These are phyloP conservation scores for Didymella lethalis DNA, from an alignment of 2,329 filamentous ascomycete genomes.

Conservation along the genomic window DNA sequence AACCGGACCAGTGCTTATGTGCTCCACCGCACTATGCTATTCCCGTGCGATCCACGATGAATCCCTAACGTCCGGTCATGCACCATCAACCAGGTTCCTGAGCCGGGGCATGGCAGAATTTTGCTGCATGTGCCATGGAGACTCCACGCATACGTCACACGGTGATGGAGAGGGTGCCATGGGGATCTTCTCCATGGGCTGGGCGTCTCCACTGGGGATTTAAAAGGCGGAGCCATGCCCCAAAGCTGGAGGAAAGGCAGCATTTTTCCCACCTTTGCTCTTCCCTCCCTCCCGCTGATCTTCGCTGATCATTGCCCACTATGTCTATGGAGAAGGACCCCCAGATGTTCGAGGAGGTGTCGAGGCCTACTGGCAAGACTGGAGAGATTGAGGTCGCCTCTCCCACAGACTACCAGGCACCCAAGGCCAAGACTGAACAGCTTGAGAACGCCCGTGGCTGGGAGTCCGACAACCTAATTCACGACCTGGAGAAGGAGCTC, in stretches of 20 bases:
- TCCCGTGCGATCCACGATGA: conserved; percentile 23
- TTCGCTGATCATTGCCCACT: conserved; percentile 27
- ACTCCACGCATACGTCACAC: conserved; percentile 22
- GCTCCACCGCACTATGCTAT: conserved; percentile 29
- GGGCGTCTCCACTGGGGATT: conserved; percentile 34
- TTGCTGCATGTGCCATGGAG: conserved; percentile 26
- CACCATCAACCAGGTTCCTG: conserved; percentile 24
- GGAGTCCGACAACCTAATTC: conserved; percentile 56
- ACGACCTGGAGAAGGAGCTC: conserved; percentile 52
- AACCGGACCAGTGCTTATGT: conserved; percentile 33
- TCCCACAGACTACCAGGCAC: conserved; percentile 32
- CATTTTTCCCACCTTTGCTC: conserved; percentile 20
- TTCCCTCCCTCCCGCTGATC: conserved; percentile 15
- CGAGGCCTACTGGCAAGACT: conserved; percentile 20
- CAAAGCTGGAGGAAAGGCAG: conserved; percentile 17
- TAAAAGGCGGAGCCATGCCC: conserved; percentile 34
- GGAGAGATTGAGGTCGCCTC: conserved; percentile 37
- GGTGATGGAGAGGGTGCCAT: conserved; percentile 26
- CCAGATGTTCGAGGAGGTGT: conserved; percentile 27
- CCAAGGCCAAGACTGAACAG: conserved; percentile 44
- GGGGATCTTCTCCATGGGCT: conserved; percentile 39
- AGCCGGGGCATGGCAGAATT: conserved; percentile 28
- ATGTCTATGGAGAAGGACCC: conserved; percentile 44
- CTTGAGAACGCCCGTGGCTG: conserved; percentile 49
- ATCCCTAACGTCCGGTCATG: conserved; percentile 30